These are phyloP conservation scores for Flaveria robusta DNA, from an alignment of 129 eudicot genomes.

Conservation along the genomic window DNA sequence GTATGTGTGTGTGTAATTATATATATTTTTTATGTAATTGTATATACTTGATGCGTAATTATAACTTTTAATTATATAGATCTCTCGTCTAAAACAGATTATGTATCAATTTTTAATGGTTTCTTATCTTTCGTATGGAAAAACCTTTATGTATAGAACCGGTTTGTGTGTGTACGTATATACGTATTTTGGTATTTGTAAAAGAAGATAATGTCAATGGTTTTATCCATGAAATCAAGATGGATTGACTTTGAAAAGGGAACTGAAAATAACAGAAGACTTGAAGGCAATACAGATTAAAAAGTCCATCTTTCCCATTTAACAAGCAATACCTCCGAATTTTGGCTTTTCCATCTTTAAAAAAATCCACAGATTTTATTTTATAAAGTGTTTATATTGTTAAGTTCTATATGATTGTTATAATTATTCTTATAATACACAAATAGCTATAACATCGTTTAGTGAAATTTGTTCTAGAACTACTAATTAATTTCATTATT, in stretches of 20 bases:
- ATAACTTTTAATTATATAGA: no score
- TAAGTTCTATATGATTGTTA: neutral
- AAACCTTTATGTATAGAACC: no score
- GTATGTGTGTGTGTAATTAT: no score
- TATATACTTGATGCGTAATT: no score
- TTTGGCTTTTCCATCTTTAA: slow-evolving; percentile 18
- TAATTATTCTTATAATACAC: neutral
- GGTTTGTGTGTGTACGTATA: no score
- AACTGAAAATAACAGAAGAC: slow-evolving; percentile 16
- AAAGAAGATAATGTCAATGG: neutral
- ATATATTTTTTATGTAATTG: no score
- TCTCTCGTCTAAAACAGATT: no score
- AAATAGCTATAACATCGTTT: neutral
- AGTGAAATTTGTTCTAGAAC: neutral
- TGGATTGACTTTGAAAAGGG: slow-evolving; percentile 23
- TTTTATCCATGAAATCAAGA: slow-evolving; percentile 1
- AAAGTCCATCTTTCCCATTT: slow-evolving; percentile 25
- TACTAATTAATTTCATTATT: neutral
- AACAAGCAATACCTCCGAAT: slow-evolving; percentile 29
- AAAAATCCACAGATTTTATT: neutral
- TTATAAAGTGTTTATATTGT: neutral
- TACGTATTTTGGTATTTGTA: no score
- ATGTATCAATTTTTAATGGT: no score
- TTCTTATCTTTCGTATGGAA: no score
- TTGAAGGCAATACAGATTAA: neutral